phyloP scores from a whole-genome alignment of 768 basidiomycete species.

The Tricholoma bakamatsutake region DNA sequence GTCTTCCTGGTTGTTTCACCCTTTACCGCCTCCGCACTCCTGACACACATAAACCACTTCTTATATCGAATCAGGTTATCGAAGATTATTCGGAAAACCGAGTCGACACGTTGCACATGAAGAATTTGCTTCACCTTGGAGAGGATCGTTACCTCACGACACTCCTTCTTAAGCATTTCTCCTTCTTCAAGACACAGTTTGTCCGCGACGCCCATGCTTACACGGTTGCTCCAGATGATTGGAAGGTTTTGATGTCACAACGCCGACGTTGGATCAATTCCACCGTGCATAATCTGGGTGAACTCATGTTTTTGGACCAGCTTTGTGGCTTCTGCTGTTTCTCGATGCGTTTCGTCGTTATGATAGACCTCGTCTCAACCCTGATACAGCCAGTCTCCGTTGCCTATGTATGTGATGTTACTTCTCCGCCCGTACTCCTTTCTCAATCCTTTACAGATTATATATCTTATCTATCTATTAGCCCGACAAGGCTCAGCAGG shows the following conservation, averaged over 20 bases:
- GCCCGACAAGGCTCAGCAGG: slow-evolving; percentile 45
- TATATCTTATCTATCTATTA: slow-evolving; percentile 81
- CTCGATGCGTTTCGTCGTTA: slow-evolving; percentile 97
- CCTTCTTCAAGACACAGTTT: slow-evolving; percentile 91
- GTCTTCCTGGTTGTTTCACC: slow-evolving; percentile 98
- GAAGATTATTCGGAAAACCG: slow-evolving; percentile 93
- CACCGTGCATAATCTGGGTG: slow-evolving; percentile 94
- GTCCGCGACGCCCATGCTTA: slow-evolving; percentile 90
- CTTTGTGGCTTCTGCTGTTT: slow-evolving; percentile 98
- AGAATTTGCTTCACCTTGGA: slow-evolving; percentile 95
- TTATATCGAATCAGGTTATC: slow-evolving; percentile 88
- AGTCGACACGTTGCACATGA: slow-evolving; percentile 97
- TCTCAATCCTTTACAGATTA: slow-evolving; percentile 49
- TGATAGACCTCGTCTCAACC: slow-evolving; percentile 91
- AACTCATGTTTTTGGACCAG: slow-evolving; percentile 85
- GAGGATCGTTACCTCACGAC: slow-evolving; percentile 99
- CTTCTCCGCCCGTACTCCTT: slow-evolving; percentile 5
- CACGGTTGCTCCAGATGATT: slow-evolving; percentile 94
- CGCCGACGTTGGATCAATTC: slow-evolving; percentile 99
- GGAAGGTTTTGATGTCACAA: slow-evolving; percentile 90
- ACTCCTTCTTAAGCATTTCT: slow-evolving; percentile 92
- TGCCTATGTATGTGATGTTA: slow-evolving; percentile 63
- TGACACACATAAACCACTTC: slow-evolving; percentile 91
- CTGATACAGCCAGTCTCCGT: slow-evolving; percentile 82
- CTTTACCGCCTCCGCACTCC: slow-evolving; percentile 92